Conservation (phyloP, 2,329 filamentous ascomycete genomes). For the Meredithiella fracta region DNA sequence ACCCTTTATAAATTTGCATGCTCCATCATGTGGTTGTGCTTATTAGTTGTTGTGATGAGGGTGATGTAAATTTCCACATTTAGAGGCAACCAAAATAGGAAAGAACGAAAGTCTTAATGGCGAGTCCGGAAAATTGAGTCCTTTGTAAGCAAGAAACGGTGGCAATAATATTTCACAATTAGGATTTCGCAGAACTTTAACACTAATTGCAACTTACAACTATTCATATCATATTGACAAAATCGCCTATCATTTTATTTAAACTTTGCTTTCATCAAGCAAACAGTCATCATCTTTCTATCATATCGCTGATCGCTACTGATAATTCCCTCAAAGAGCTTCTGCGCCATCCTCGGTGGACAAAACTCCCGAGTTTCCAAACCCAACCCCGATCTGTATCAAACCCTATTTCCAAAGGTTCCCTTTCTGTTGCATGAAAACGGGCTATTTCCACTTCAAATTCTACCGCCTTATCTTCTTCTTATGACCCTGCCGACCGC, state of each 20-base stretch:
- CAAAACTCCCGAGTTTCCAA: background rate
- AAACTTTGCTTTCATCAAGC: background rate
- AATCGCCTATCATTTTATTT: background rate
- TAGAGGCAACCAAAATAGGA: background rate
- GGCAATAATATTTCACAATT: too few relatives aligned
- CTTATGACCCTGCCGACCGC: background rate
- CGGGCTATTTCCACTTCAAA: background rate
- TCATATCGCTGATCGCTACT: background rate
- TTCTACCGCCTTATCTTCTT: background rate
- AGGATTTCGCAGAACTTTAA: too few relatives aligned
- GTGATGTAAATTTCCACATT: background rate
- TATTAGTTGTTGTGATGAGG: too few relatives aligned
- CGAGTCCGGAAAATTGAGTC: background rate
- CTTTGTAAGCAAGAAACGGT: background rate
- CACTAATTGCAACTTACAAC: too few relatives aligned
- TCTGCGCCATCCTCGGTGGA: slow-evolving; percentile 24
- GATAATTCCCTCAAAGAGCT: slow-evolving; percentile 17
- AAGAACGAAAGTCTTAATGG: background rate
- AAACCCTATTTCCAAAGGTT: slow-evolving; percentile 19
- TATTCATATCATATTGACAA: too few relatives aligned
- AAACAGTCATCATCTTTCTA: background rate
- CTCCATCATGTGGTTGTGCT: too few relatives aligned
- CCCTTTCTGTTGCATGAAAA: background rate
- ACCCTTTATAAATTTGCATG: too few relatives aligned
- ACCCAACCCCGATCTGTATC: slow-evolving; percentile 14